Evolutionary conservation across 495 filamentous ascomycete species (phyloP), one percentile per base, ranked within the genome.

Genomic region (Daldinia bambusicola): DNA sequence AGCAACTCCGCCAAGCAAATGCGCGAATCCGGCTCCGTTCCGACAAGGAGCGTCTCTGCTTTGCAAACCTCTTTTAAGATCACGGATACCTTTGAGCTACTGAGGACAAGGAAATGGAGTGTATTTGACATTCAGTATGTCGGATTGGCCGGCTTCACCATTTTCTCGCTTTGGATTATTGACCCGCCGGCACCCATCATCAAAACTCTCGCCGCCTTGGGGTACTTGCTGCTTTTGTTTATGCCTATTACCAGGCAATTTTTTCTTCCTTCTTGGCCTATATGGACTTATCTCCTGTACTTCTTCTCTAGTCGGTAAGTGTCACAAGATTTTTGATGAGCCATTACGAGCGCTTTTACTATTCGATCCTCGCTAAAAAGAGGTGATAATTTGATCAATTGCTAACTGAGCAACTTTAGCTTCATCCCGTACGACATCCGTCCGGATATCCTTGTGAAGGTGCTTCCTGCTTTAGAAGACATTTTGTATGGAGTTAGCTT

Each of bases 401-500:
- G 26, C 61, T 66, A 32, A 69, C 66, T 14, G 13, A 4, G 14
- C 6, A 9, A 14, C 26, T 37, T 9, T 13, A 94, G 91, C 67
- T 98, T 96, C 80, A 91, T 98, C 69, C 91, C 93, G 9, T 85
- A 87, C 63, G 91, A 93, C 73, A 94, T 91, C 80, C 87, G 95
- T 43, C 93, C 93, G 52, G 90, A 91, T 48, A 97, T 98, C 71
- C 97, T 93, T 91, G 95, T 97, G 63, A 91, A 93, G 65, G 92
- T 98, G 20, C 85, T 98, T 12, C 95, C 95, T 3, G 92, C 95
- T n/a, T 86, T 98, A 67, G 95, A 98, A 78, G 97, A 98, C 80
- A 95, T 98, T 61, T 84, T 98, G 55, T 98, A 98, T 77, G 95
- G 95, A 55, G 93, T 93, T 34, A 97, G 97, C 81, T 87, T 98